Base-by-base conservation (phyloP, 805 yeast genomes). In the Hanseniaspora taiwanica region DNA sequence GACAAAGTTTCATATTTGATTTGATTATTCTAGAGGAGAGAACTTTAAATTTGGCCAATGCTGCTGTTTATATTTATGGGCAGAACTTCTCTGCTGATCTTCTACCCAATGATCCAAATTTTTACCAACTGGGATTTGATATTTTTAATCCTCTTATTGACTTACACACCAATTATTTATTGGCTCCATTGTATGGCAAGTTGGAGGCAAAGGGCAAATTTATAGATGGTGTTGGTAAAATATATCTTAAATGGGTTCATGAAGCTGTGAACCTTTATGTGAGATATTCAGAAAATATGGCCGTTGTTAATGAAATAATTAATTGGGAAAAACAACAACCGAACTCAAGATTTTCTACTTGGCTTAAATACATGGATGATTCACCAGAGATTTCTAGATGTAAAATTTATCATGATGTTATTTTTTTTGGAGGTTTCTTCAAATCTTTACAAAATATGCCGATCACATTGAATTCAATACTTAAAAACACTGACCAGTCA, bases 1-100 rank as follows among this genome's bases (percentile, higher is more conserved):
- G 75, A 27, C 94, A 84, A 54, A 78, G 83, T 42, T 75, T 78
- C 42, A 69, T 82, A 3, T 85, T 80, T 58, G 94, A 84, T 53
- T 60, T 83, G 37, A 72, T 84, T 21, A 66, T 75, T 42, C 71
- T 76, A 36, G 94, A 83, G 47, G 83, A 79, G 49, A 69, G 74
- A 14, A 80, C 79, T 39, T 69, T 82, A 19, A 75, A 72, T 37
- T 69, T 83, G 51, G 78, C 86, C 2, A 67, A 69, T 45, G 73
- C 79, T 3, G 78, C 82, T 40, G 63, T 80, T 3, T 72, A 71
- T 27, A 70, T 72, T 6, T 76, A 71, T 45, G 78, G 81, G 1
- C 55, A 57, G 38, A 53, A 55, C 12, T 62, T 63, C 21, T 53
- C 57, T 13, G 68, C 74, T 1, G 60, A 65, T 8, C 50, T 75